Conservation (phyloP, 2,329 filamentous ascomycete genomes). For the Paraconiothyrium brasiliense region DNA sequence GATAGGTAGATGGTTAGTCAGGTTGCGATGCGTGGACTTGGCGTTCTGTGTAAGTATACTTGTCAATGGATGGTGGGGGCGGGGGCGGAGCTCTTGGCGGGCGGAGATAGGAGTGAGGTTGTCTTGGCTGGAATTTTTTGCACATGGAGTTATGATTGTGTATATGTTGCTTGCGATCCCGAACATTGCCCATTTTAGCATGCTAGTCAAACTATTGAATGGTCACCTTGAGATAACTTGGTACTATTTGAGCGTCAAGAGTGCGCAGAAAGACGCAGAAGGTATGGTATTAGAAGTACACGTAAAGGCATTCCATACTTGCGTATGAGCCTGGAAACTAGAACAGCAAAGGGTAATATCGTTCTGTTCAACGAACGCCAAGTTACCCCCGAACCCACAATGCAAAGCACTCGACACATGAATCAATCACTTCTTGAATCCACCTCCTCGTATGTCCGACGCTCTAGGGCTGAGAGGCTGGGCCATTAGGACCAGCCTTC, state of each 20-base stretch:
- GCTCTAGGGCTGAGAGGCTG: too few relatives aligned
- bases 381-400: neutral
- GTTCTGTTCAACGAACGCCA: neutral
- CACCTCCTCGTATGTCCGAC: neutral
- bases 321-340: too few relatives aligned
- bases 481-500: neutral
- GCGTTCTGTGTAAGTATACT: neutral
- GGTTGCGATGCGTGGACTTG: neutral
- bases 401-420: neutral
- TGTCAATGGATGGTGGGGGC: too few relatives aligned
- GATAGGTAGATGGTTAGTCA: neutral
- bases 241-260: too few relatives aligned
- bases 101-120: constrained; percentile 11
- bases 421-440: neutral
- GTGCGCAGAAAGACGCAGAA: too few relatives aligned
- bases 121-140: constrained; percentile 2
- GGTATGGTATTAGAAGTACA: too few relatives aligned
- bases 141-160: neutral
- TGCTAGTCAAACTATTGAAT: too few relatives aligned
- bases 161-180: neutral
- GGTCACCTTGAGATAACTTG: too few relatives aligned
- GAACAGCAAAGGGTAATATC: neutral
- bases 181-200: too few relatives aligned
- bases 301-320: too few relatives aligned
- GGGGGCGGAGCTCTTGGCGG: constrained; percentile 5